Evolutionary conservation across 2,329 filamentous ascomycete genomes (phyloP), one percentile per base, ranked within the genome.

Genomic region (Zalaria obscura): DNA sequence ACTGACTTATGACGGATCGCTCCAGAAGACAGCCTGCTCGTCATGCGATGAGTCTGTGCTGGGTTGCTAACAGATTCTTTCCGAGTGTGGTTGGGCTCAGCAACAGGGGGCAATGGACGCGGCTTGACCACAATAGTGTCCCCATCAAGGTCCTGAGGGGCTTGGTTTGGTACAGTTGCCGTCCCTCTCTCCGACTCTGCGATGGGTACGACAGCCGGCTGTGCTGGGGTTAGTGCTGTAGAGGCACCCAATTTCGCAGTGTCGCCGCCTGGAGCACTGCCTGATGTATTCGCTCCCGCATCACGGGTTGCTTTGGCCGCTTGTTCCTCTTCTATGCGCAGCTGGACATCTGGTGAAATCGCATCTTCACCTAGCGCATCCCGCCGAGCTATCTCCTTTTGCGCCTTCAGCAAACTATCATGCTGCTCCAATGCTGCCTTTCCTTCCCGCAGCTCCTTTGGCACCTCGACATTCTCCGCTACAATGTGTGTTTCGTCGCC

Each of bases 1-100:
- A 83, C 78, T 4, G 80, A 83, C 53, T 83, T 85, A 40, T 80
- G 76, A 46, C 75, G 70, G 50, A 84, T 76, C 3, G 78, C 75
- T 35, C 79, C 80, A 6, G 81, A 83, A 3, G 78, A 76, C 4
- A 25, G 27, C 28, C 27, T 10, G 5, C n/a, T 40, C 34, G 5
- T 34, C 28, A 34, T 29, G 28, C 29, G 29, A 25, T 32, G 7
- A 7, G 29, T 7, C 7, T 32, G 7, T n/a, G 29, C 7, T 32
- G 29, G 7, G 29, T 7, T 7, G 29, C 29, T 32, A 32, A n/a
- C 29, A 32, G 29, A 32, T 32, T 7, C 29, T 32, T n/a, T n/a
- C 7, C 29, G 7, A n/a, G 29, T 32, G 29, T 32, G 7, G 29
- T 32, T 32, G 7, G 29, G 29, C n/a, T n/a, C n/a, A n/a, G 29